Conservation (phyloP, 345 rosid genomes). For the Boechera stricta region DNA sequence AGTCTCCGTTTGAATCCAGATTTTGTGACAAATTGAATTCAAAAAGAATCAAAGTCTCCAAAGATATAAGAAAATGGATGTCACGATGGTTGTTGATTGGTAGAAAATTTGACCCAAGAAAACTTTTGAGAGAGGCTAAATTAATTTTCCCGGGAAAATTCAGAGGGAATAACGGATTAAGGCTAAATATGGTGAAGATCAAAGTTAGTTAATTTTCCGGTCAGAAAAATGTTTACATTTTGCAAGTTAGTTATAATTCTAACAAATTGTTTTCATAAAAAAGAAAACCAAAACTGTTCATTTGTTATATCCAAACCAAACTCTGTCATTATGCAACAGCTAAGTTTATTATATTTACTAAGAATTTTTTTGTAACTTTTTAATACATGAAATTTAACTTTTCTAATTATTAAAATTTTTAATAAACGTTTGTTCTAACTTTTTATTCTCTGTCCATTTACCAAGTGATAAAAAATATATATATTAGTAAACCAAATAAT, state of each 20-base stretch:
- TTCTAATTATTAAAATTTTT: background rate
- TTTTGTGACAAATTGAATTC: background rate
- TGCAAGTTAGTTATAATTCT: background rate
- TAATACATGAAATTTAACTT: too few relatives aligned
- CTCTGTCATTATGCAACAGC: too few relatives aligned
- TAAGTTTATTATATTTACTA: too few relatives aligned
- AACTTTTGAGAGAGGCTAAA: background rate
- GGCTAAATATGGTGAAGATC: background rate
- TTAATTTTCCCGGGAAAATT: constrained; percentile 5
- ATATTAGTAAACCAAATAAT: background rate
- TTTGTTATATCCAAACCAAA: background rate
- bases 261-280: background rate
- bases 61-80: background rate
- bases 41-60: background rate
- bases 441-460: too few relatives aligned
- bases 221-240: background rate
- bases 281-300: background rate
- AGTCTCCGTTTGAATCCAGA: constrained; percentile 10
- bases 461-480: background rate
- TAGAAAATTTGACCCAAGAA: background rate
- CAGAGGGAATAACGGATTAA: constrained; percentile 18
- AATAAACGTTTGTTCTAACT: background rate
- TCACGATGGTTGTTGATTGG: background rate
- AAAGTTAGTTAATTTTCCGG: background rate
- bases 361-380: too few relatives aligned